Evolutionary conservation across 176 grass and related monocot species (phyloP).

Genomic region (Carex pumila): DNA sequence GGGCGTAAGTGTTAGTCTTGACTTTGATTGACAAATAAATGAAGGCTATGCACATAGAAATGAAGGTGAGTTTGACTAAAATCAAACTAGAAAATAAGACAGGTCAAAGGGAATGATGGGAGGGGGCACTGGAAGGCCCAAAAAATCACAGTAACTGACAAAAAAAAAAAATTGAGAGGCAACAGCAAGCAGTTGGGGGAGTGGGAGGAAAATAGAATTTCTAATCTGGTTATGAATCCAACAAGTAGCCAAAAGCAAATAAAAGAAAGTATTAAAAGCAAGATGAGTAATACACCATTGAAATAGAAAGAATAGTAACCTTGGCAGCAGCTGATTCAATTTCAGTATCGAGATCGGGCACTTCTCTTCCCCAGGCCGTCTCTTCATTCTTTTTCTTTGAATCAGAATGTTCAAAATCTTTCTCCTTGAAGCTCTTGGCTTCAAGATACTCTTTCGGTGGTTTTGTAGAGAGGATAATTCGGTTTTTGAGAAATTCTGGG

Average conservation of each 20-base stretch:
- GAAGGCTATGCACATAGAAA: neutral
- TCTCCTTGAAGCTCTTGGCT: slow-evolving; percentile 56
- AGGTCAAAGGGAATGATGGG: neutral
- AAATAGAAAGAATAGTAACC: slow-evolving; percentile 23
- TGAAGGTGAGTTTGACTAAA: neutral
- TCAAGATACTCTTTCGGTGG: slow-evolving; percentile 89
- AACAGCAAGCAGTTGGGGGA: too few relatives aligned
- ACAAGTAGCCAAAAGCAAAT: neutral
- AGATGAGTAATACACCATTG: neutral
- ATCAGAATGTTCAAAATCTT: slow-evolving; percentile 19
- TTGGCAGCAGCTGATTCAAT: slow-evolving; percentile 35
- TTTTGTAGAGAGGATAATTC: slow-evolving; percentile 86
- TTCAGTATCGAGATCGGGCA: slow-evolving; percentile 60
- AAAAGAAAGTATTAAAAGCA: neutral
- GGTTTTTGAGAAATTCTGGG: slow-evolving; percentile 64
- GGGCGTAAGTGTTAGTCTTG: neutral
- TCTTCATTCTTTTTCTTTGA: slow-evolving; percentile 47
- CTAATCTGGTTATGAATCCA: neutral
- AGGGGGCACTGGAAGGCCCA: neutral
- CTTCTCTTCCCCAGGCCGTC: slow-evolving; percentile 67
- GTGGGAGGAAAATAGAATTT: neutral
- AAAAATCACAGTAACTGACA: neutral
- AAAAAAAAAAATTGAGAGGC: neutral
- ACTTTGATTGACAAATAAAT: neutral
- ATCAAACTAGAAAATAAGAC: neutral